Percentiles rank a stretch among this genome's conserved stretches.
phyloP scores from a whole-genome alignment of 352 stramenopile species.

The Phytophthora sansomeana region DNA sequence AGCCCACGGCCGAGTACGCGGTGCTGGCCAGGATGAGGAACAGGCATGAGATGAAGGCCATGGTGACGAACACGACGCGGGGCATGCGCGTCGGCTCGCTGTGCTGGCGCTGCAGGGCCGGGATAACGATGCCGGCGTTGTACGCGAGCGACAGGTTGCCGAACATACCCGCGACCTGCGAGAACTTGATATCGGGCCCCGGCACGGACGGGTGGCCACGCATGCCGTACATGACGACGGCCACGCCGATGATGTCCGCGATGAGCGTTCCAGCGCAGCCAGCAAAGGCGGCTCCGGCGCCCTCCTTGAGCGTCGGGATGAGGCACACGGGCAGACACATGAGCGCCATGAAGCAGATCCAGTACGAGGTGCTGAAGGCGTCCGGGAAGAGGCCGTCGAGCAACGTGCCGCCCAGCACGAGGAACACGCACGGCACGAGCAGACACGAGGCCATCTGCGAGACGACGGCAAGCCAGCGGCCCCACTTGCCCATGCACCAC shows the following conservation, averaged over 20 bases:
- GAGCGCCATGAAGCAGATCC: constrained; percentile 53
- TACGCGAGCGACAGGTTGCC: no score
- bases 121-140: no score
- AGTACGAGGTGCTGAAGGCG: constrained; percentile 35
- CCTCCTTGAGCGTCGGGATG: constrained; percentile 39
- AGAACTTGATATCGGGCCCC: no score
- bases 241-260: constrained; percentile 37
- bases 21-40: constrained; percentile 46
- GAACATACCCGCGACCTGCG: no score
- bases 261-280: constrained; percentile 43
- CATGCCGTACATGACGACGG: constrained; percentile 35
- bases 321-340: constrained; percentile 46
- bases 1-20: constrained; percentile 51
- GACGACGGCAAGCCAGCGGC: constrained; percentile 50
- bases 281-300: constrained; percentile 40
- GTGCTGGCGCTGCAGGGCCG: no score
- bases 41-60: constrained; percentile 36
- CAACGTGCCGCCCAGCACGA: constrained; percentile 31
- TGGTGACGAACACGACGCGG: no score
- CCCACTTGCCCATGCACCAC: constrained; percentile 38
- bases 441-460: constrained; percentile 44
- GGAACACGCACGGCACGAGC: constrained; percentile 38
- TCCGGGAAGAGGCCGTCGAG: constrained; percentile 31
- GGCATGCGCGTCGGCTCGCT: no score
- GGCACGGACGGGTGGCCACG: constrained; percentile 16